These are phyloP conservation scores for Oryza nivara DNA, from an alignment of 176 grass and related monocot species.

Conservation along the genomic window DNA sequence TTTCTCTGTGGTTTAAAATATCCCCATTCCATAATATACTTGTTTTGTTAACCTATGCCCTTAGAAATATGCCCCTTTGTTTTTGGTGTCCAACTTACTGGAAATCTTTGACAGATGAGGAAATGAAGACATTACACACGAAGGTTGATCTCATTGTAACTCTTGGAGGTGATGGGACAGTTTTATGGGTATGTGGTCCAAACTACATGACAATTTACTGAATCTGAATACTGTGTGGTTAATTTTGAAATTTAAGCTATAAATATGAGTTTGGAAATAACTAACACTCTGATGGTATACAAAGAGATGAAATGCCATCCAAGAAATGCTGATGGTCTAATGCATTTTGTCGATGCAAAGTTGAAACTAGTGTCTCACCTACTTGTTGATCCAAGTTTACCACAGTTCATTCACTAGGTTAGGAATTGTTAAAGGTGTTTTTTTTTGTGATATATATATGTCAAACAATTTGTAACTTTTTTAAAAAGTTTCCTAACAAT, in stretches of 20 bases:
- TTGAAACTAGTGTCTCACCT: background rate
- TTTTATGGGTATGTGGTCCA: conserved; percentile 66
- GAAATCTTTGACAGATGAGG: conserved; percentile 56
- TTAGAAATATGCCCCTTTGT: background rate
- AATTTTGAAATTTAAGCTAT: conserved; percentile 15
- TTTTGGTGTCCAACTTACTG: conserved; percentile 29
- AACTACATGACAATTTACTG: conserved; percentile 34
- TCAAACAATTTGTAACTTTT: background rate
- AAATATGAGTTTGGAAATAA: conserved; percentile 16
- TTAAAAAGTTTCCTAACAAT: background rate
- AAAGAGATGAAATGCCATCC: background rate
- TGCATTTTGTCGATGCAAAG: background rate
- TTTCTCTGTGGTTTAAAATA: conserved; percentile 19
- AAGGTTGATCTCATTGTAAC: conserved; percentile 80
- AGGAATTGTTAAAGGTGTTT: background rate
- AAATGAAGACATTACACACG: conserved; percentile 73
- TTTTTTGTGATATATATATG: background rate
- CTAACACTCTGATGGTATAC: background rate
- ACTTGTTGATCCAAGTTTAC: background rate
- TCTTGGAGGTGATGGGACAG: conserved; percentile 83
- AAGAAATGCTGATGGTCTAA: background rate
- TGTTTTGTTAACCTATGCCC: too few species aligned
- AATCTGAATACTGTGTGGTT: conserved; percentile 9
- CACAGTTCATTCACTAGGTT: background rate
- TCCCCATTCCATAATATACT: background rate